A percentile compares a stretch with the other conserved stretches of the same genome.
These are phyloP conservation scores for Mycena galericulata DNA, from an alignment of 768 basidiomycete genomes.

Conservation along the genomic window DNA sequence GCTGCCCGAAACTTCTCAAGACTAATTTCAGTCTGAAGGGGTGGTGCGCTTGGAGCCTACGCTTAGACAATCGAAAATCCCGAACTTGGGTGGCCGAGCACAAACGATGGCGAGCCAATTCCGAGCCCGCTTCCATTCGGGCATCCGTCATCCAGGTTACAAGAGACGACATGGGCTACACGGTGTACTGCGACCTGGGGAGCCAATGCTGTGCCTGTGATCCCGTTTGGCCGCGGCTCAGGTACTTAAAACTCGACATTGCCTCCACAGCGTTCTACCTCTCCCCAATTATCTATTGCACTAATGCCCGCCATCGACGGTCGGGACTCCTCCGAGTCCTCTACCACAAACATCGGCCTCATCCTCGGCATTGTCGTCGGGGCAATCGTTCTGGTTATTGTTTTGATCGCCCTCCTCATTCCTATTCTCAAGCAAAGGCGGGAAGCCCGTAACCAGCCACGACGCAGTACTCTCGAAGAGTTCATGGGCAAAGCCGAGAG, in stretches of 20 bases:
- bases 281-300: not conserved
- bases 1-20: too few species aligned
- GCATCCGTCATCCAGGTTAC: not conserved
- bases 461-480: not conserved
- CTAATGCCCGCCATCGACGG: constrained; percentile 23
- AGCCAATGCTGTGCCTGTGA: constrained; percentile 1
- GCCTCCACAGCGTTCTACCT: not conserved
- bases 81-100: too few species aligned
- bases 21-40: too few species aligned
- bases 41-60: too few species aligned
- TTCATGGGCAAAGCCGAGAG: constrained; percentile 13
- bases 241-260: constrained; percentile 34
- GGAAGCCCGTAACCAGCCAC: not conserved
- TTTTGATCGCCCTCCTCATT: not conserved
- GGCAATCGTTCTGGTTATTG: not conserved
- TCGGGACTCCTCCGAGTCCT: constrained; percentile 4
- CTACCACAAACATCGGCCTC: constrained; percentile 18
- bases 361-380: constrained; percentile 9
- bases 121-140: not conserved
- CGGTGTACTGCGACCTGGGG: not conserved
- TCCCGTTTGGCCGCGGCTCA: not conserved
- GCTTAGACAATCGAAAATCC: too few species aligned
- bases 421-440: constrained; percentile 10
- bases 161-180: not conserved
- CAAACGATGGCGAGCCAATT: too few species aligned